These are phyloP conservation scores for Backusella sp. DNA, from an alignment of 192 early-diverging fungal species.

Conservation along the genomic window DNA sequence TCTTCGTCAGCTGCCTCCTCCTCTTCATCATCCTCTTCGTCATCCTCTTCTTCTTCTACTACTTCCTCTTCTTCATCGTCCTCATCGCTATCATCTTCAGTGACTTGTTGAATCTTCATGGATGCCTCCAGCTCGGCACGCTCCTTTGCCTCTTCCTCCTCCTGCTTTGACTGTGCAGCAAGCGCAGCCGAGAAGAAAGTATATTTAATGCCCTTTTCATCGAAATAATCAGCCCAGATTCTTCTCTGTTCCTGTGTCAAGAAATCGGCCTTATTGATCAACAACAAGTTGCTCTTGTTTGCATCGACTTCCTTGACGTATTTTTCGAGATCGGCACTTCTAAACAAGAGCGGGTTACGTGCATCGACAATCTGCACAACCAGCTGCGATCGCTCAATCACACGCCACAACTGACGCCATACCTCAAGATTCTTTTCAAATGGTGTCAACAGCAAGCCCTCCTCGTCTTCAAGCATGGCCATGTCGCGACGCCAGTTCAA, in stretches of 20 bases:
- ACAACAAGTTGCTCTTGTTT: conserved; percentile 82
- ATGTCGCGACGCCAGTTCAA: conserved; percentile 90
- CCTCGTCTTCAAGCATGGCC: conserved; percentile 89
- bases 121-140: conserved; percentile 46
- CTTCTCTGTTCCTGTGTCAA: conserved; percentile 79
- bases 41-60: conserved; percentile 1
- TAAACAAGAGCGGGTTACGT: conserved; percentile 91
- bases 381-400: conserved; percentile 94
- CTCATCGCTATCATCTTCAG: conserved; percentile 28
- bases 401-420: conserved; percentile 99
- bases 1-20: conserved; percentile 31
- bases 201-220: conserved; percentile 75
- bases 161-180: conserved; percentile 75
- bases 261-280: conserved; percentile 99
- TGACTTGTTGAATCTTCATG: conserved; percentile 9
- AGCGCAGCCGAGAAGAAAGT: conserved; percentile 94
- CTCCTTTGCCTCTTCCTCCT: conserved; percentile 53
- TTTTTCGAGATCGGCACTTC: conserved; percentile 80
- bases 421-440: conserved; percentile 99
- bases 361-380: conserved; percentile 99
- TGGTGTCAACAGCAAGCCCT: conserved; percentile 92
- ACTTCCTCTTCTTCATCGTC: conserved; percentile 29
- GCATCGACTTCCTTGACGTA: conserved; percentile 92
- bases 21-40: conserved; percentile 23
- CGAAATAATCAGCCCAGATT: conserved; percentile 91